Base-by-base conservation (phyloP, 371 early-diverging fungal species). In the Amoeboradix gromovi region DNA sequence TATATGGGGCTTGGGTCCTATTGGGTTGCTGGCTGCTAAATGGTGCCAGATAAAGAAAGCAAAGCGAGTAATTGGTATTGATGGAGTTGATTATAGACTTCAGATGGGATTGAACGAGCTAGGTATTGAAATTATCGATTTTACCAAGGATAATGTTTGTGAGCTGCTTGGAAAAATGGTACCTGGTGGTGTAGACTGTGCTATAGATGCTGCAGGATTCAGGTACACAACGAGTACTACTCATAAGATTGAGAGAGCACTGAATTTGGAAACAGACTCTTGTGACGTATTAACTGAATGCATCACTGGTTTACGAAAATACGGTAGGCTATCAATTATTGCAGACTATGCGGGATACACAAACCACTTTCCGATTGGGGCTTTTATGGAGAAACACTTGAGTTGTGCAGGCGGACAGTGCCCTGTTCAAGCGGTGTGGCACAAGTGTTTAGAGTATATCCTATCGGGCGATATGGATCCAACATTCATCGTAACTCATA, bases 1-100 rank as follows among this genome's bases (percentile, higher is more conserved):
- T 30, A 77, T 84, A 22, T 82, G 81, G 81, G 84, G 84, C 17
- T 48, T 76, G 17, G 84, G 84, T 5, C 83, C 84, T 68, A 78
- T 84, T 71, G 84, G 85, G 66, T 74, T 84, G 67, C 69, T 32
- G 31, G 77, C 72, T 29, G 75, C 76, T 29, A 77, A 79, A 70
- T 85, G 75, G 83, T 76, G 73, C 75, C 22, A 79, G 74, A 76
- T 81, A 5, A 74, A 71, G 70, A 78, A 78, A 69, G 82, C 78
- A 68, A 72, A 70, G 29, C 81, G 79, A 29, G 78, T 83, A 70
- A 78, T 84, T 71, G 81, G 69, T 27, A 69, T 84, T 31, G 85
- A 84, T 73, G 71, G 75, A 31, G 77, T 81, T 0, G 77, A 74
- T 0, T 74, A 73, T 30, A 81, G 85, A 28, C 74, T 84, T 22